These are phyloP conservation scores for Calonectria montana DNA, from an alignment of 2,329 filamentous ascomycete genomes.

Conservation along the genomic window DNA sequence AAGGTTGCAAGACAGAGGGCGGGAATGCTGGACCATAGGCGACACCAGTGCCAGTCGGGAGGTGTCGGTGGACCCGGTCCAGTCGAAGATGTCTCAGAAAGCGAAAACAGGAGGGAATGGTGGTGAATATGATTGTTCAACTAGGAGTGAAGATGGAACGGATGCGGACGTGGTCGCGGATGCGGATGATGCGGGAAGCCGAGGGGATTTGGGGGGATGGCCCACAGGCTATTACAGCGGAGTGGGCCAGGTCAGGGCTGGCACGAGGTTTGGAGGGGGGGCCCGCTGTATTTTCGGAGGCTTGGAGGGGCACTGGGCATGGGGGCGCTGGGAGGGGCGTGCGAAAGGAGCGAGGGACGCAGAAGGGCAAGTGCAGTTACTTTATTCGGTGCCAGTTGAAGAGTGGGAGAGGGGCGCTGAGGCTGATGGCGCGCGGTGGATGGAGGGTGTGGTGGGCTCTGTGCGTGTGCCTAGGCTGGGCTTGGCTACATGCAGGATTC, in stretches of 20 bases:
- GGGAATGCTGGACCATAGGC: neutral
- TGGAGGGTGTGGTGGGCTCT: slow-evolving; percentile 18
- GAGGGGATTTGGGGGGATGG: slow-evolving; percentile 29
- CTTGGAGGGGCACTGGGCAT: slow-evolving; percentile 15
- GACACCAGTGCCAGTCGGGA: slow-evolving; percentile 12
- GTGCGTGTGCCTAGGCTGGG: neutral
- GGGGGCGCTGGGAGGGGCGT: slow-evolving; percentile 25
- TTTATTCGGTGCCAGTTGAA: neutral
- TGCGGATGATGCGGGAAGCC: slow-evolving; percentile 35
- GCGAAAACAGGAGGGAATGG: slow-evolving; percentile 24
- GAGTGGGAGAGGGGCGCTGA: slow-evolving; percentile 1
- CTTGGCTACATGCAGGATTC: neutral
- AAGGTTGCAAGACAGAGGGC: slow-evolving; percentile 2
- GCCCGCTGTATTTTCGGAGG: slow-evolving; percentile 28
- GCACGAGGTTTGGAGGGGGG: slow-evolving; percentile 38
- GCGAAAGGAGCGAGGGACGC: neutral
- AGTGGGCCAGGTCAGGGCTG: slow-evolving; percentile 31
- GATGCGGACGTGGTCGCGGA: slow-evolving; percentile 25
- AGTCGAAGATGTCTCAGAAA: slow-evolving; percentile 24
- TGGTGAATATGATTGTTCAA: slow-evolving; percentile 35
- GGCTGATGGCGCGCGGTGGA: slow-evolving; percentile 4
- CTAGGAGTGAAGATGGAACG: slow-evolving; percentile 40
- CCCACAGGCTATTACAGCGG: slow-evolving; percentile 29
- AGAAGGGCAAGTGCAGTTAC: neutral
- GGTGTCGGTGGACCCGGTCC: slow-evolving; percentile 6